Conservation (phyloP, 169 alveolate genomes). For the Plasmodium coatneyi region DNA sequence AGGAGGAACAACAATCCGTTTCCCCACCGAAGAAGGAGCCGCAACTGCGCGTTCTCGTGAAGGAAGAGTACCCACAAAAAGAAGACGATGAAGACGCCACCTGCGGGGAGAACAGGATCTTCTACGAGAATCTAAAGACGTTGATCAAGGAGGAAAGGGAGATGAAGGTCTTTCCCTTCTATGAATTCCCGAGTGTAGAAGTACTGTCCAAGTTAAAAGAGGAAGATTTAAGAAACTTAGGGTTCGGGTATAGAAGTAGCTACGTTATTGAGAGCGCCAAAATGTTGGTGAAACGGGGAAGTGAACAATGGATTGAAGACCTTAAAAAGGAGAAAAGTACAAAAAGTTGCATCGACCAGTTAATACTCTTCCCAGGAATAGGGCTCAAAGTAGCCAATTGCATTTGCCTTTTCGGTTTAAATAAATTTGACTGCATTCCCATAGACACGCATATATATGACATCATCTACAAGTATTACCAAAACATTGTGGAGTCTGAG, state of each 20-base stretch:
- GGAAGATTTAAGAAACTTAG: constrained; percentile 72
- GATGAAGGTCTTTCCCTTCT: constrained; percentile 47
- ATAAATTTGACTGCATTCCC: constrained; percentile 87
- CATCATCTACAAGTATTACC: constrained; percentile 57
- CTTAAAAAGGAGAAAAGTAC: constrained; percentile 64
- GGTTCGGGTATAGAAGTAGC: constrained; percentile 80
- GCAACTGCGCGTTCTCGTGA: background rate
- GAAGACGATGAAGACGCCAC: background rate
- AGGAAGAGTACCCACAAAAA: background rate
- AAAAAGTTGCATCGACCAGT: constrained; percentile 29
- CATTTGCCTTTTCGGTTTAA: constrained; percentile 88
- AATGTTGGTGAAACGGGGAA: constrained; percentile 57
- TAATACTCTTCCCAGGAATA: constrained; percentile 86
- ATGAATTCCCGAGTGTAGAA: constrained; percentile 79
- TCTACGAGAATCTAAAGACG: constrained; percentile 47
- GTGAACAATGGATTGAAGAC: constrained; percentile 73
- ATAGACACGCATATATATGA: constrained; percentile 92
- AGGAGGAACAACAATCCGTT: background rate
- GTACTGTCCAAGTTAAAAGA: constrained; percentile 57
- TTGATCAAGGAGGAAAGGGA: constrained; percentile 31
- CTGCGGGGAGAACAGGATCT: background rate
- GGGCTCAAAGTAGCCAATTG: constrained; percentile 96
- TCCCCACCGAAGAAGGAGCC: background rate
- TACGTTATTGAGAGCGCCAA: constrained; percentile 76
- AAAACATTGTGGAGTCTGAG: constrained; percentile 12